Base-by-base conservation (phyloP, 2,329 filamentous ascomycete genomes). In the Verticillium nubilum region DNA sequence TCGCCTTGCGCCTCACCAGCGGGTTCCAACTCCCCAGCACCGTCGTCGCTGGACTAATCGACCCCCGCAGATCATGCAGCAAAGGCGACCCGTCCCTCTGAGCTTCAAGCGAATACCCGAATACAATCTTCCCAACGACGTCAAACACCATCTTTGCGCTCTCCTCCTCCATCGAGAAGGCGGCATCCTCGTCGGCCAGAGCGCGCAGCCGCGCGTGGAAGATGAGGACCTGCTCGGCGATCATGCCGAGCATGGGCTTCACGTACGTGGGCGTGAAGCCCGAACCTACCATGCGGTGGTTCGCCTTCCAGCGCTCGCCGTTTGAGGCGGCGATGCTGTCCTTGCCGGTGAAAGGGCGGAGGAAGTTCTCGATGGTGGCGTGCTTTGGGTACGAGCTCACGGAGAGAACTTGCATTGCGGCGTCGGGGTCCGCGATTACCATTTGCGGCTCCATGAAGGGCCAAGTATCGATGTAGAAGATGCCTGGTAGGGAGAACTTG, bases 381-480 rank as follows among this genome's bases (percentile, higher is more conserved):
- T 66, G 61, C 5, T 60, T 61, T 27, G 71, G 67, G 5, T 60
- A 61, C 25, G 61, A 61, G 2, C 64, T 64, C 2, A 67, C 68
- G 13, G 64, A 63, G 6, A 62, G 58, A 4, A 69, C 61, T 23
- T 67, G 58, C 26, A 68, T 67, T 33, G 66, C 63, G 19, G 67
- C 61, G 4, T 65, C 66, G 1, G 70, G 70, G 5, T 66, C 67
- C 6, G 65, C 60, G 42, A 72, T 56, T 31, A 70, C 61, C 26
- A 67, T 62, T 28, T 70, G 67, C 10, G 64, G 61, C n/a, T 65
- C 62, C 42, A 62, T 63, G 25, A 73, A 64, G n/a, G 69, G 68
- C 37, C 67, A 69, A 6, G 70, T 28, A 55, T 73, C 71, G 52
- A 73, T 61, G 53, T 72, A 73, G 52, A 70, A 68, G 17, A 74